Evolutionary conservation across 345 rosid species (phyloP), one percentile per base, ranked within the genome.

Genomic region (Nasturtium officinale): DNA sequence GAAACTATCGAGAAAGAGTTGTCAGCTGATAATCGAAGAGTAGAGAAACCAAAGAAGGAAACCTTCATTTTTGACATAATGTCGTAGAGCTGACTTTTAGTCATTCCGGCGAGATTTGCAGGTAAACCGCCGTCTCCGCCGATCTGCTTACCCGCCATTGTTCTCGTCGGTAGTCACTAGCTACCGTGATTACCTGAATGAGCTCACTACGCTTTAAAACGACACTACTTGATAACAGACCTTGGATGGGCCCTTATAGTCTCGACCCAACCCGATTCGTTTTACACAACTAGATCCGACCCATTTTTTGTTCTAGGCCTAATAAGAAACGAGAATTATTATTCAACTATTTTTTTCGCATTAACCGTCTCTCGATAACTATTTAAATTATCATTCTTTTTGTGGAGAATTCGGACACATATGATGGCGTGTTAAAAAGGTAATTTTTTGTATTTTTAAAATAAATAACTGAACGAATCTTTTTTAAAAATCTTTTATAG

Each of bases 41-140:
- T 4, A 33, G 25, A 35, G 37, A 12, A 12, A 35, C 67, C 30
- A 7, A 30, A 64, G 79, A 58, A 30, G 38, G 7, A 40, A 54
- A 61, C 93, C 96, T 89, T 94, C 98, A 95, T 95, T 69, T 89
- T 93, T 38, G 85, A 86, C 99, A 91, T 87, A 29, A 95, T 95
- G 10, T 90, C 98, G 67, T 95, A 88, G 51, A 90, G 99, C 79
- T 91, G 94, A 79, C 80, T 91, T 86, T 91, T 95, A 1, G 98
- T 89, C 96, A 91, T 88, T 8, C 96, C 96, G 71, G 98, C 89
- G 18, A 91, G 78, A 81, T 81, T 87, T 72, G 83, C 82, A 64
- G 96, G 77, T 37, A 87, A 72, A 12, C 87, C 88, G 3, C 87
- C 89, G 2, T 90, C 97, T 51, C 93, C 96, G 82, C 81, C 28